Percentiles rank a stretch among this genome's conserved stretches.
These are phyloP conservation scores for Balakata baccata DNA, from an alignment of 345 rosid species.

Conservation along the genomic window DNA sequence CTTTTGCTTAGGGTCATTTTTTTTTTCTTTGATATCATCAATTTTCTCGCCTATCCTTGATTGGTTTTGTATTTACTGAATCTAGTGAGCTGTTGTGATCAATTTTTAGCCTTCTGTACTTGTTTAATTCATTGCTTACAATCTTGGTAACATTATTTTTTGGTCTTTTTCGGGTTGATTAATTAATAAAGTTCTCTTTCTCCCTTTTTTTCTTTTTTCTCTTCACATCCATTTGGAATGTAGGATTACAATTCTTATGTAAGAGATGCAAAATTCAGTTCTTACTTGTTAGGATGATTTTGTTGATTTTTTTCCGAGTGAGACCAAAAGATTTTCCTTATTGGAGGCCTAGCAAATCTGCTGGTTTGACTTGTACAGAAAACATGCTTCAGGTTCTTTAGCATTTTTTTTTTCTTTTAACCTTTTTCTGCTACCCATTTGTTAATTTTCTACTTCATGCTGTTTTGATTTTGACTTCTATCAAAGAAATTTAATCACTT, in stretches of 20 bases:
- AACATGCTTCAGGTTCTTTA: constrained; percentile 14
- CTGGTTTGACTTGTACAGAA: constrained; percentile 19
- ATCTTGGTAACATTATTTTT: background rate
- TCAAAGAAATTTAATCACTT: background rate
- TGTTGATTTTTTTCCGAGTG: constrained; percentile 12
- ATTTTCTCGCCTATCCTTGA: background rate
- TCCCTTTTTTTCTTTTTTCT: background rate
- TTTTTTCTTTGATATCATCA: background rate
- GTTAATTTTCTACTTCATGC: background rate
- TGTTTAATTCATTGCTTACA: background rate
- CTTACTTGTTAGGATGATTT: constrained; percentile 9
- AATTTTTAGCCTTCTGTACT: background rate
- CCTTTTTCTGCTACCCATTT: background rate
- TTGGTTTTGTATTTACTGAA: background rate
- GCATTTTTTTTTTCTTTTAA: background rate
- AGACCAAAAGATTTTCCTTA: constrained; percentile 16
- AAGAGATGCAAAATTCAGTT: background rate
- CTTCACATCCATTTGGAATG: constrained; percentile 13
- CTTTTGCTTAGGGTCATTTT: background rate
- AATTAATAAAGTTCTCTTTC: background rate
- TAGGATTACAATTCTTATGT: background rate
- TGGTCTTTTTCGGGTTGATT: background rate
- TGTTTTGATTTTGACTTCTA: background rate
- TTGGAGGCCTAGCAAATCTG: constrained; percentile 20
- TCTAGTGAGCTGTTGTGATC: background rate